Percentiles rank a stretch among this genome's conserved stretches.
These are phyloP conservation scores for Boletellus deceptivus DNA, from an alignment of 1,284 basidiomycete species.

Conservation along the genomic window DNA sequence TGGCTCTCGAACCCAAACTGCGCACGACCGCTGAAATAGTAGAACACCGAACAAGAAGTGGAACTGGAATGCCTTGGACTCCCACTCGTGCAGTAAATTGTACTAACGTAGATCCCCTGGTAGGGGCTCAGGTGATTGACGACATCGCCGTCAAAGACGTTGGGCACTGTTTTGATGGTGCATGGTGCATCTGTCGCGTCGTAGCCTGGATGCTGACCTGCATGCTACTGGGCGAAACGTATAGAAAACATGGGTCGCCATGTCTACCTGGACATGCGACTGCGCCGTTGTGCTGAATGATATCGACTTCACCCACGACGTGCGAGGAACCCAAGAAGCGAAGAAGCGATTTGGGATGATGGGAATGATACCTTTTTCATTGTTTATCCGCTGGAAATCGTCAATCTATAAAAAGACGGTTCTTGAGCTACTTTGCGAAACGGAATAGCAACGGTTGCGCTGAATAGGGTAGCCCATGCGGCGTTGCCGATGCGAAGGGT, in stretches of 20 bases:
- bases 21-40: background rate
- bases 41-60: background rate
- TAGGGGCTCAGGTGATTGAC: slow-evolving; percentile 55
- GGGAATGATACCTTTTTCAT: slow-evolving; percentile 44
- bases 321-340: slow-evolving; percentile 44
- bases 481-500: slow-evolving; percentile 43
- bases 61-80: background rate
- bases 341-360: slow-evolving; percentile 46
- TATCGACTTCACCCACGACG: slow-evolving; percentile 42
- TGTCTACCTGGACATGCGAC: slow-evolving; percentile 41
- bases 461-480: slow-evolving; percentile 32
- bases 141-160: slow-evolving; percentile 42
- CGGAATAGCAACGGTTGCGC: slow-evolving; percentile 21
- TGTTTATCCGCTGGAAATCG: slow-evolving; percentile 48
- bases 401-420: slow-evolving; percentile 31
- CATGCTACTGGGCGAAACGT: background rate
- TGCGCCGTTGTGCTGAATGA: slow-evolving; percentile 32
- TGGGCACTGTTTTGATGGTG: slow-evolving; percentile 45
- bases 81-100: slow-evolving; percentile 42
- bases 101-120: slow-evolving; percentile 51
- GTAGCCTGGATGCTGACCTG: slow-evolving; percentile 31
- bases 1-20: background rate
- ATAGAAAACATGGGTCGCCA: background rate
- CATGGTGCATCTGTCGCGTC: slow-evolving; percentile 49
- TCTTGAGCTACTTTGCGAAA: background rate